Base-by-base conservation (phyloP, 768 basidiomycete species). In the Sporobolomyces pararoseus region DNA sequence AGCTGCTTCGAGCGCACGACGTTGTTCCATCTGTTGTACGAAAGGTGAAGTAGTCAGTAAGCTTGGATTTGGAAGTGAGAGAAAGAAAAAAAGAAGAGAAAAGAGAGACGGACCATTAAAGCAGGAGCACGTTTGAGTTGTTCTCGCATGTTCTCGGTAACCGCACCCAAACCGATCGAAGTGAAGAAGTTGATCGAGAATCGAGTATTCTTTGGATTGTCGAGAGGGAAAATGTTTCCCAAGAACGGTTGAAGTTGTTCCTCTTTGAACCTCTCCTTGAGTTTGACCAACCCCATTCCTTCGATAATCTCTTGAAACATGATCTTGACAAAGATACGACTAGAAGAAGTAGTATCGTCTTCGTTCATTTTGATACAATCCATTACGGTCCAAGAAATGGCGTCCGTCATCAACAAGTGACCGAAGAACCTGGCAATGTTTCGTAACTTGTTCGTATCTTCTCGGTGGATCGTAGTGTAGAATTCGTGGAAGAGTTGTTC, bases 371-470 rank as follows among this genome's bases (percentile, higher is more conserved):
- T 91, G 77, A 99, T 84, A 52, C 85, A 86, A 74, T 87, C 87
- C 59, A 99, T 82, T 1, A 87, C 87, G 25, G 86, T 83, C 96
- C 96, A 98, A 2, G 90, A 90, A 62, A 98, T 84, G 1, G 90
- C 84, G 78, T 99, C 96, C 25, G 85, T 87, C 10, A 89, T 85
- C 68, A 97, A 71, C 31, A 98, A 83, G 78, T 96, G 93, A 2
- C 96, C 96, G 75, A 99, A 97, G 83, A 99, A 92, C 50, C 93
- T 87, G 14, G 91, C 90, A 71, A 99, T 96, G 78, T 98, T 99
- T 61, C 96, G 91, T 27, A 99, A 83, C 16, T 94, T 90, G 80
- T 98, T 99, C 25, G 96, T 96, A 81, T 99, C 96, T 80, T 97
- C 98, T 71, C 96, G 89, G 82, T 99, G 96, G 76, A 98, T 91